Conservation (phyloP, 2,329 filamentous ascomycete species). For the Metarhizium anisopliae region DNA sequence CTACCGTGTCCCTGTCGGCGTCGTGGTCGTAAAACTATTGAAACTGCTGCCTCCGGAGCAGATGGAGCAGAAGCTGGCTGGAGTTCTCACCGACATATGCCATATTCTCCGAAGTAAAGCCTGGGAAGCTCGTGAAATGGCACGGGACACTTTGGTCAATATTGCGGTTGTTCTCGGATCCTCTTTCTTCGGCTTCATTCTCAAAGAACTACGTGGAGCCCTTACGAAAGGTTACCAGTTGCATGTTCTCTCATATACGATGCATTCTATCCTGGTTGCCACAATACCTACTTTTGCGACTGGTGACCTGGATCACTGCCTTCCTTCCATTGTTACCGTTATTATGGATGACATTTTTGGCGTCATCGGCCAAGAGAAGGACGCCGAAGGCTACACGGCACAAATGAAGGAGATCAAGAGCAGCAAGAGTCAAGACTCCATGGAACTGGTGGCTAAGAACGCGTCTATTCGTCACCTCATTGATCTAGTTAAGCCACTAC, state of each 20-base stretch:
- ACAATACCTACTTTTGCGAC: slow-evolving; percentile 64
- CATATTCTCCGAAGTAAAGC: slow-evolving; percentile 86
- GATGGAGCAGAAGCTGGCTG: slow-evolving; percentile 66
- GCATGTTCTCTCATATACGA: slow-evolving; percentile 88
- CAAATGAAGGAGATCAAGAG: slow-evolving; percentile 98
- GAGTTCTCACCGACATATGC: slow-evolving; percentile 83
- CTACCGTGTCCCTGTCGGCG: slow-evolving; percentile 79
- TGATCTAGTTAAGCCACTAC: slow-evolving; percentile 69
- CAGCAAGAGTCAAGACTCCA: slow-evolving; percentile 96
- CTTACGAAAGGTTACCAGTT: slow-evolving; percentile 83
- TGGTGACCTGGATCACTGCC: slow-evolving; percentile 83
- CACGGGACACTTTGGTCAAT: slow-evolving; percentile 76
- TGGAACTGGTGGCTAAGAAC: slow-evolving; percentile 82
- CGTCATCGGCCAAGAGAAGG: slow-evolving; percentile 85
- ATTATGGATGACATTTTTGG: slow-evolving; percentile 99
- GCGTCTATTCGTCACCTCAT: slow-evolving; percentile 67
- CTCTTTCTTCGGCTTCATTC: slow-evolving; percentile 79
- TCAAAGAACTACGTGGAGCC: slow-evolving; percentile 80
- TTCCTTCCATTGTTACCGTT: slow-evolving; percentile 67
- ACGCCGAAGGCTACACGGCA: slow-evolving; percentile 88
- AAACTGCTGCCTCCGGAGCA: slow-evolving; percentile 67
- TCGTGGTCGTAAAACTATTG: slow-evolving; percentile 81
- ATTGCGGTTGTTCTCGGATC: slow-evolving; percentile 76
- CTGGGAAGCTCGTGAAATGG: slow-evolving; percentile 83
- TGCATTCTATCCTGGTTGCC: slow-evolving; percentile 81